A percentile compares a stretch with the other conserved stretches of the same genome.
phyloP scores from a whole-genome alignment of 441 rosid genomes.

The Flueggea neowawraea region DNA sequence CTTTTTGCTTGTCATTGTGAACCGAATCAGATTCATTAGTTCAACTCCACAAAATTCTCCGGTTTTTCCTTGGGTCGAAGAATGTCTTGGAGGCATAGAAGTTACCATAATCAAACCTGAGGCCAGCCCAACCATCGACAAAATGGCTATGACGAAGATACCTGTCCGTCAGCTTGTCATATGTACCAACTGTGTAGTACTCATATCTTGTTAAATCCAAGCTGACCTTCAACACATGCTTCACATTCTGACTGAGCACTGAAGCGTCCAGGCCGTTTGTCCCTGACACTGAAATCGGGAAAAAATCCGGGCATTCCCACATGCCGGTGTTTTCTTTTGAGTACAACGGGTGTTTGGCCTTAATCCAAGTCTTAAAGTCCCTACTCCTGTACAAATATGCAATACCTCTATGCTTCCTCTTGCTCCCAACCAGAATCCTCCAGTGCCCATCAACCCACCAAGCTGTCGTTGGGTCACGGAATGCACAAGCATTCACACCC shows the following conservation, averaged over 20 bases:
- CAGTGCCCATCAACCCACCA: slow-evolving; percentile 64
- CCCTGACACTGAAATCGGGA: slow-evolving; percentile 42
- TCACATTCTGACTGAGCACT: slow-evolving; percentile 23
- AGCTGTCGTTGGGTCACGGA: slow-evolving; percentile 92
- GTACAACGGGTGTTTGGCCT: slow-evolving; percentile 67
- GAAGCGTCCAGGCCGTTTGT: slow-evolving; percentile 51
- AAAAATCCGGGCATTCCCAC: slow-evolving; percentile 94
- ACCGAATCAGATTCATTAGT: slow-evolving; percentile 70
- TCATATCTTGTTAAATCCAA: slow-evolving; percentile 71
- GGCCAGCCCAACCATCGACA: slow-evolving; percentile 76
- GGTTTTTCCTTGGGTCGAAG: slow-evolving; percentile 48
- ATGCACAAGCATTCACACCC: slow-evolving; percentile 54
- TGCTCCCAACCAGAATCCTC: slow-evolving; percentile 60
- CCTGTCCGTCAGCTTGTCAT: slow-evolving; percentile 32
- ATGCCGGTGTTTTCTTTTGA: slow-evolving; percentile 43
- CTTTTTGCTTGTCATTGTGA: slow-evolving; percentile 36
- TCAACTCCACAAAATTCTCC: slow-evolving; percentile 91
- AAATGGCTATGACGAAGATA: slow-evolving; percentile 45
- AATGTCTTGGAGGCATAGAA: slow-evolving; percentile 88
- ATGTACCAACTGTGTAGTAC: slow-evolving; percentile 70
- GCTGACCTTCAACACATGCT: slow-evolving; percentile 71
- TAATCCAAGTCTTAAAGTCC: slow-evolving; percentile 64
- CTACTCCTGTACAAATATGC: slow-evolving; percentile 59
- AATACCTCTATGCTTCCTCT: slow-evolving; percentile 45
- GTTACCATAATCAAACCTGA: slow-evolving; percentile 80